A percentile compares a stretch with the other conserved stretches of the same genome.
phyloP scores from a whole-genome alignment of 2,329 filamentous ascomycete species.

The Epichloe gansuensis region DNA sequence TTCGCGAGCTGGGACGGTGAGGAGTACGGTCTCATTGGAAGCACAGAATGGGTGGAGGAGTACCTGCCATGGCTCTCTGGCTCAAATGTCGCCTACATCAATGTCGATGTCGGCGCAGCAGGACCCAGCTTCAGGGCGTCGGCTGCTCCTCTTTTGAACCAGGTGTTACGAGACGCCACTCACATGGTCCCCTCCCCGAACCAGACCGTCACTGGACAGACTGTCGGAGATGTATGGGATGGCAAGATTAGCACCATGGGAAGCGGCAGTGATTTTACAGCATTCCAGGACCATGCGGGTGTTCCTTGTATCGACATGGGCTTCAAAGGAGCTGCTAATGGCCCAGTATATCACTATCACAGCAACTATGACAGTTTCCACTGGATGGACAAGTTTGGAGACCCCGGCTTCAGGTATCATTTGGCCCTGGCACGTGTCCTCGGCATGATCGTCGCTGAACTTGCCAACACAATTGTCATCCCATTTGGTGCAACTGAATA shows the following conservation, averaged over 20 bases:
- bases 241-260: constrained; percentile 54
- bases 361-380: constrained; percentile 83
- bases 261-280: constrained; percentile 62
- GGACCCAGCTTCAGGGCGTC: constrained; percentile 52
- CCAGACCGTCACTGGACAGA: constrained; percentile 60
- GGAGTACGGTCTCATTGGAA: constrained; percentile 78
- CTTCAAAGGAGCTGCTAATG: constrained; percentile 33
- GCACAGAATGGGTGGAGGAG: constrained; percentile 89
- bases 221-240: constrained; percentile 57
- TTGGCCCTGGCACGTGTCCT: constrained; percentile 53
- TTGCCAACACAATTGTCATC: constrained; percentile 50
- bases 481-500: constrained; percentile 55
- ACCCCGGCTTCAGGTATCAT: constrained; percentile 56
- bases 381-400: constrained; percentile 78
- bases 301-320: constrained; percentile 53
- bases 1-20: constrained; percentile 76
- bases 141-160: constrained; percentile 66
- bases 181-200: constrained; percentile 57
- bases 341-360: constrained; percentile 69
- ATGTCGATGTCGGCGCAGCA: constrained; percentile 64
- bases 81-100: constrained; percentile 70
- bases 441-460: constrained; percentile 46
- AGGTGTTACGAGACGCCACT: constrained; percentile 56
- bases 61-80: constrained; percentile 68
- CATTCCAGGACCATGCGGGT: constrained; percentile 61